Conservation (phyloP, 129 eudicot species). For the Artemisia annua region DNA sequence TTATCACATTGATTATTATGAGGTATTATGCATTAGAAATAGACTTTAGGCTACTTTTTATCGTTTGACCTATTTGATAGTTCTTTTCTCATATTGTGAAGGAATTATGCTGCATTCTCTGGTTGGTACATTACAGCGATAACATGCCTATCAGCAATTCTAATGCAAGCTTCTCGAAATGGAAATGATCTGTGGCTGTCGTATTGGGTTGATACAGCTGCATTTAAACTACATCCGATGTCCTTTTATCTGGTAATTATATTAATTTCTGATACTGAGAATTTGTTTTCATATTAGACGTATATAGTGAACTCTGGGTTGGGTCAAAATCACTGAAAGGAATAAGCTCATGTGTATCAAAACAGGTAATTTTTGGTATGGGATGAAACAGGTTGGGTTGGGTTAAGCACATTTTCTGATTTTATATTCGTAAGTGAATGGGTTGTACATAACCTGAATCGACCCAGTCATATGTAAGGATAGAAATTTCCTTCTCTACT, state of each 20-base stretch:
- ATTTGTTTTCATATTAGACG: neutral
- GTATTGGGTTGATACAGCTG: conserved; percentile 82
- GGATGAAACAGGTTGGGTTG: too few relatives aligned
- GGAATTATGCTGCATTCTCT: conserved; percentile 84
- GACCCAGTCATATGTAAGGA: too few relatives aligned
- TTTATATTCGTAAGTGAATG: too few relatives aligned
- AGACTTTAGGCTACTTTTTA: too few relatives aligned
- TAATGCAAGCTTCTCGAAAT: conserved; percentile 95
- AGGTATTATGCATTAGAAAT: too few relatives aligned
- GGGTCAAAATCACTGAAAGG: too few relatives aligned
- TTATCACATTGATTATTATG: too few relatives aligned
- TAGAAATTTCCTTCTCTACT: too few relatives aligned
- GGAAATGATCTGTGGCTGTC: conserved; percentile 98
- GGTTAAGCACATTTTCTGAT: too few relatives aligned
- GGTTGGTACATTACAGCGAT: conserved; percentile 72
- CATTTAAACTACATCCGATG: conserved; percentile 40
- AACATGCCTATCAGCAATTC: conserved; percentile 76
- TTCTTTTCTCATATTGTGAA: conserved; percentile 34
- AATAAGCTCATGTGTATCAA: neutral
- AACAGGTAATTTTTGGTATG: neutral
- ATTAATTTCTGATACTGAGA: conserved; percentile 10
- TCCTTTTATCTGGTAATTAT: conserved; percentile 72
- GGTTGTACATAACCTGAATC: too few relatives aligned
- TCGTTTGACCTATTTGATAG: too few relatives aligned
- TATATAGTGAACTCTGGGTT: neutral